Evolutionary conservation across 78 protist genomes (phyloP).

Genomic region (Isochrysis galbana): DNA sequence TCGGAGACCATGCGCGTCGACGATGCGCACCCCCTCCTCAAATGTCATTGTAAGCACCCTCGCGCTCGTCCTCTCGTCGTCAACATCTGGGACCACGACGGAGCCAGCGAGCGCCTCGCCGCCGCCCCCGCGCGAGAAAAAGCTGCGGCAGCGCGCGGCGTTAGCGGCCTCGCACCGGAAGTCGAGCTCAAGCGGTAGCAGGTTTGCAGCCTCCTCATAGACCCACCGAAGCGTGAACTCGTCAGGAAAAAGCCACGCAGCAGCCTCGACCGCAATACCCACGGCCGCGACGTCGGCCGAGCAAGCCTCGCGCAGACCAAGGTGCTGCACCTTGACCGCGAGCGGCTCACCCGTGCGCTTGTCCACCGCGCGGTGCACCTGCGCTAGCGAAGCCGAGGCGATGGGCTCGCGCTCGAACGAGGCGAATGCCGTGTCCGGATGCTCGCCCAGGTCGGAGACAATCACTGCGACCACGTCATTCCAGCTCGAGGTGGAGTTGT

Average conservation of each 20-base stretch:
- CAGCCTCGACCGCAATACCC: neutral
- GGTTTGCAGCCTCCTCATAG: neutral
- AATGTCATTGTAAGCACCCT: slow-evolving; percentile 60
- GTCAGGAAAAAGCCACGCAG: neutral
- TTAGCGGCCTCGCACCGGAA: slow-evolving; percentile 27
- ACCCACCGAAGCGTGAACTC: neutral
- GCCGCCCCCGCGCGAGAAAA: neutral
- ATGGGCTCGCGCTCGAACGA: slow-evolving; percentile 36
- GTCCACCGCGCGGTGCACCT: slow-evolving; percentile 47
- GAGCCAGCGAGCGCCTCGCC: neutral
- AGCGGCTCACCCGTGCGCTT: slow-evolving; percentile 14
- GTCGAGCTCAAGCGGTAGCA: slow-evolving; percentile 46
- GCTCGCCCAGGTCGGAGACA: slow-evolving; percentile 19
- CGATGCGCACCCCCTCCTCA: slow-evolving; percentile 16
- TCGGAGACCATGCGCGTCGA: slow-evolving; percentile 21
- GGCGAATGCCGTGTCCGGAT: slow-evolving; percentile 24
- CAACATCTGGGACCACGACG: neutral
- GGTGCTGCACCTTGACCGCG: slow-evolving; percentile 59
- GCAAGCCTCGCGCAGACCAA: neutral
- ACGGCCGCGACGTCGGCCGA: neutral
- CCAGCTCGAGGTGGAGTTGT: neutral
- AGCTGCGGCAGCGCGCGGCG: neutral
- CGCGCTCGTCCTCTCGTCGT: neutral
- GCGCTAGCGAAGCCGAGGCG: slow-evolving; percentile 68
- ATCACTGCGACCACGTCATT: neutral